Conservation (phyloP, 2,329 filamentous ascomycete genomes). For the Daldinia sp. region DNA sequence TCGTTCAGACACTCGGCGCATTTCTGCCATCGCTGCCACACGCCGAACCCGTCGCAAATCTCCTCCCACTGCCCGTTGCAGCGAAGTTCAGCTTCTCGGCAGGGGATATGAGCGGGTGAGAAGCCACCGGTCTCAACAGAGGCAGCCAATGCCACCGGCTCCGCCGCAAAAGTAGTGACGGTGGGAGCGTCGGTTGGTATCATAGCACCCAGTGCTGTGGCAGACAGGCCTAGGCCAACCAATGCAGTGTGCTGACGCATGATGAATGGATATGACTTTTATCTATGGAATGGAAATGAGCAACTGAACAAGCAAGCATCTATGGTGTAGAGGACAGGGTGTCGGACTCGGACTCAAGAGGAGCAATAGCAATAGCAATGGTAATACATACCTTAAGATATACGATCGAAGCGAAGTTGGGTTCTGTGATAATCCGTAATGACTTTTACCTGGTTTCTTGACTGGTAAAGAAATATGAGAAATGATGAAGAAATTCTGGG, state of each 20-base stretch:
- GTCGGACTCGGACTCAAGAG: neutral
- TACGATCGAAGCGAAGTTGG: neutral
- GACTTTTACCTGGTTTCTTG: neutral
- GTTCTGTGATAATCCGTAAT: neutral
- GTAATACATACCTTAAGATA: neutral
- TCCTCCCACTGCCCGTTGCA: conserved; percentile 11
- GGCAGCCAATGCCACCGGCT: too few relatives aligned
- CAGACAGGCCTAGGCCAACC: neutral
- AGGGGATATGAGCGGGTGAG: neutral
- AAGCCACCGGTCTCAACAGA: neutral
- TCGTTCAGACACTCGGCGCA: neutral
- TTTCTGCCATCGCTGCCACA: neutral
- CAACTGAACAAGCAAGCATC: neutral
- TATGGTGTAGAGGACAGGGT: neutral
- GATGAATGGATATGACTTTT: neutral
- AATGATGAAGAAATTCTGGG: neutral
- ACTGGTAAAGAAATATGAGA: neutral
- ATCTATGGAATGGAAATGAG: neutral
- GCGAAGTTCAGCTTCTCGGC: neutral
- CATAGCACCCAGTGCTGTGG: neutral
- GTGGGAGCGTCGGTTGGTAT: neutral
- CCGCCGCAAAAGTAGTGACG: neutral
- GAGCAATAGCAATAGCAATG: neutral
- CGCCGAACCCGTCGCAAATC: conserved; percentile 1
- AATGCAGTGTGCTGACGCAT: conserved; percentile 6